These are phyloP conservation scores for Lodderomyces pseudojiufengensis DNA, from an alignment of 1,139 yeast genomes.

Conservation along the genomic window DNA sequence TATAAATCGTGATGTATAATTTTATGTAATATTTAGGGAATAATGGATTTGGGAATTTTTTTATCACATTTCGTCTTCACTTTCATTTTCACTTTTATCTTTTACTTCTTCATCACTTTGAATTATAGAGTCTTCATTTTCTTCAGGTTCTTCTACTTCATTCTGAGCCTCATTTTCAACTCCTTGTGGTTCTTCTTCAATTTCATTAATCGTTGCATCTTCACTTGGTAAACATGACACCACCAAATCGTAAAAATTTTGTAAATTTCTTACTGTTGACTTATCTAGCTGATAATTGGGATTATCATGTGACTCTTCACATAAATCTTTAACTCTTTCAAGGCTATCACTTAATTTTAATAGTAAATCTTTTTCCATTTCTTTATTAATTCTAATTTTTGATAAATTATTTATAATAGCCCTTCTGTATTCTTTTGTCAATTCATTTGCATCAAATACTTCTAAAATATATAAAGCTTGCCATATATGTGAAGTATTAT, in stretches of 20 bases:
- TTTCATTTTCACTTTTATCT: constrained; percentile 9
- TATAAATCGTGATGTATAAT: constrained; percentile 14
- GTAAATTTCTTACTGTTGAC: constrained; percentile 3
- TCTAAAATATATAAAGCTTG: constrained; percentile 57
- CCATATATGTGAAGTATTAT: constrained; percentile 49
- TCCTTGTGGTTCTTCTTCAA: not conserved
- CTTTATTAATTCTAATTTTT: constrained; percentile 39
- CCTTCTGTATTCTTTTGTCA: constrained; percentile 47
- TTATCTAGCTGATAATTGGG: constrained; percentile 27
- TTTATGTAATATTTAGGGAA: too few relatives aligned
- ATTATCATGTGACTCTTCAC: constrained; percentile 18
- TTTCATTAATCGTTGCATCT: constrained; percentile 2
- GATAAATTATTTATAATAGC: constrained; percentile 52
- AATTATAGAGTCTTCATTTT: not conserved
- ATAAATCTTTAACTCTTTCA: constrained; percentile 28
- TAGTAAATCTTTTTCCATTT: constrained; percentile 28
- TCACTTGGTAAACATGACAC: constrained; percentile 1
- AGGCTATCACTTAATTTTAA: constrained; percentile 32
- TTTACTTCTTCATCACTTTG: not conserved
- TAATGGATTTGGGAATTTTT: not conserved
- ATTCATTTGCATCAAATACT: constrained; percentile 28
- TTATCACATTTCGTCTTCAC: constrained; percentile 13
- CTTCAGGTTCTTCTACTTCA: constrained; percentile 12
- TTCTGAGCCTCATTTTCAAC: constrained; percentile 10
- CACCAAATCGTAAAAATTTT: constrained; percentile 1